A percentile compares a stretch with the other conserved stretches of the same genome.
phyloP scores from a whole-genome alignment of 345 rosid genomes.

The Euphorbia lathyris region DNA sequence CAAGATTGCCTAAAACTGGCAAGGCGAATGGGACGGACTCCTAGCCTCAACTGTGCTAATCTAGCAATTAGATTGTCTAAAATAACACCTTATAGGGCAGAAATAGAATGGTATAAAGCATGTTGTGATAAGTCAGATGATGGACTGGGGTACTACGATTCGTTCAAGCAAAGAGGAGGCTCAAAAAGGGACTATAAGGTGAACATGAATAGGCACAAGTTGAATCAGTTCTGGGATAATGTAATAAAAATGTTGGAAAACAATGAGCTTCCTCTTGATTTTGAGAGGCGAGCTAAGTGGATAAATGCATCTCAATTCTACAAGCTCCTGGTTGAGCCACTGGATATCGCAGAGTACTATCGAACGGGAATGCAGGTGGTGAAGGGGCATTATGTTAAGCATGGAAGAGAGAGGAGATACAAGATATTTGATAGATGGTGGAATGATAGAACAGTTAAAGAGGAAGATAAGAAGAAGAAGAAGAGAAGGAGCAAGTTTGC shows the following conservation, averaged over 20 bases:
- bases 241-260: slow-evolving; percentile 57
- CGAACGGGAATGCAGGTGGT: slow-evolving; percentile 20
- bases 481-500: slow-evolving; percentile 48
- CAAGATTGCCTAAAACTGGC: slow-evolving; percentile 45
- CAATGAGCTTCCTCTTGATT: slow-evolving; percentile 66
- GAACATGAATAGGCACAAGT: slow-evolving; percentile 57
- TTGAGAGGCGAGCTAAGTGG: slow-evolving; percentile 53
- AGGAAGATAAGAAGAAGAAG: slow-evolving; percentile 18
- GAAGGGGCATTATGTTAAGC: slow-evolving; percentile 46
- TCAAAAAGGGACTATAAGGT: slow-evolving; percentile 44
- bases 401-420: slow-evolving; percentile 71
- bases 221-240: slow-evolving; percentile 61
- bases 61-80: slow-evolving; percentile 47
- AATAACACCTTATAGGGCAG: slow-evolving; percentile 46
- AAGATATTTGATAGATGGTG: slow-evolving; percentile 66
- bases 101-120: slow-evolving; percentile 62
- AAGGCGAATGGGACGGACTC: slow-evolving; percentile 40
- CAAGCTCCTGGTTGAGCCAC: slow-evolving; percentile 65
- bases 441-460: slow-evolving; percentile 17
- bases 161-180: slow-evolving; percentile 47
- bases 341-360: slow-evolving; percentile 73
- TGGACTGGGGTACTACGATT: slow-evolving; percentile 67
- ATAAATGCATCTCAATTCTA: slow-evolving; percentile 59
- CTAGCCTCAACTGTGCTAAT: slow-evolving; percentile 45
- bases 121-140: slow-evolving; percentile 46